Base-by-base conservation (phyloP, 2,329 filamentous ascomycete species). In the Aspergillus sp. region DNA sequence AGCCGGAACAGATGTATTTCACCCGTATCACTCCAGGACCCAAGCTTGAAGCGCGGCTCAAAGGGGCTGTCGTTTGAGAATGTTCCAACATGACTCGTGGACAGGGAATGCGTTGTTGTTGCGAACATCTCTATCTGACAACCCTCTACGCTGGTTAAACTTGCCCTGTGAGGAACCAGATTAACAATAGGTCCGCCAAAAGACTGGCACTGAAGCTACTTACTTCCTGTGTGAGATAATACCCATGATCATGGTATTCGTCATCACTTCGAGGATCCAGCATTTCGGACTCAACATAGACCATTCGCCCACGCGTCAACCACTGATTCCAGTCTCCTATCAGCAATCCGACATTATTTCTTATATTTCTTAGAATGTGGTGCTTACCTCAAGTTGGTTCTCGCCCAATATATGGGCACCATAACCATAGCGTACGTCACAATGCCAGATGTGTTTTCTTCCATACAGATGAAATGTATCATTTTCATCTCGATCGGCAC, bases 11-110 rank as follows among this genome's bases (percentile, higher is more conserved):
- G 11, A 12, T 12, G 4, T 14, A 36, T 14, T 12, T 12, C 32
- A 14, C 12, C 32, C 4, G 10, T 36, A 12, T 14, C 10, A 36
- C 11, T 36, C 32, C 32, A 36, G 32, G 32, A 36, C 11, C 32
- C 32, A 36, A 36, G 32, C 12, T 36, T 36, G 32, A 36, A 4
- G 11, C 32, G 32, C 4, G 32, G 32, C 10, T 36, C 32, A 36
- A 14, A 36, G 12, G 32, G 32, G 11, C 32, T 36, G 32, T 36
- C 32, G 32, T 36, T 10, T 24, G 12, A 60, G 54, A 4, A 54
- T 57, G 6, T 51, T 16, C 29, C 47, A 54, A 5, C 58, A 60
- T 18, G 46, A 7, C n/a, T 57, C 58, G 26, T 60, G 58, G 1
- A 55, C 0, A 6, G 56, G 18, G 14, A 57, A 60, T 2, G 54